Conservation (phyloP, 805 yeast genomes). For the Sugiyamaella smithiae region DNA sequence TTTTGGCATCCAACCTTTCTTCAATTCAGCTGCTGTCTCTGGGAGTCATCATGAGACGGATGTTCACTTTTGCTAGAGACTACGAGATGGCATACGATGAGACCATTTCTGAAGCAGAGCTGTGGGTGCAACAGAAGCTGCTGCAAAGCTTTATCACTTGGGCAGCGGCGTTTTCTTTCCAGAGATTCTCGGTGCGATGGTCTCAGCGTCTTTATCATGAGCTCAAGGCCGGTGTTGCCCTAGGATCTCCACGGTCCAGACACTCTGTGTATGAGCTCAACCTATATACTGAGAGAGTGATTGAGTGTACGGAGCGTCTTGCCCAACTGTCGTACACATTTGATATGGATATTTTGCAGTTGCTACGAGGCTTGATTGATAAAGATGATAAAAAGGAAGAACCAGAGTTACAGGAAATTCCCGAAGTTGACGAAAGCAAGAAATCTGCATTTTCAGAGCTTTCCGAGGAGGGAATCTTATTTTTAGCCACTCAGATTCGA, state of each 20-base stretch:
- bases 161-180: constrained; percentile 42
- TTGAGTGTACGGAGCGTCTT: constrained; percentile 41
- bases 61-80: constrained; percentile 55
- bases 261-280: constrained; percentile 27
- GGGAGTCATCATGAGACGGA: constrained; percentile 54
- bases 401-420: not conserved
- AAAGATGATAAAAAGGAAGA: constrained; percentile 39
- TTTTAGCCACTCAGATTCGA: constrained; percentile 34
- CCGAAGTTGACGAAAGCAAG: constrained; percentile 4
- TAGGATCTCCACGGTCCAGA: constrained; percentile 24
- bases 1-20: constrained; percentile 44
- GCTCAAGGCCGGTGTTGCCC: constrained; percentile 31
- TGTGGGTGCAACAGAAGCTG: constrained; percentile 55
- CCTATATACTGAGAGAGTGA: constrained; percentile 27
- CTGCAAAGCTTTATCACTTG: constrained; percentile 62
- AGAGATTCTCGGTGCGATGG: constrained; percentile 31
- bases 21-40: constrained; percentile 33
- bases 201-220: constrained; percentile 34
- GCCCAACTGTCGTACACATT: constrained; percentile 55
- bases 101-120: constrained; percentile 39
- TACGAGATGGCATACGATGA: constrained; percentile 46
- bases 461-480: constrained; percentile 33
- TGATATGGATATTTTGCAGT: constrained; percentile 54
- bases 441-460: constrained; percentile 22
- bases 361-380: constrained; percentile 39